Evolutionary conservation across 129 eudicot genomes (phyloP).

Genomic region (Glebionis coronaria): DNA sequence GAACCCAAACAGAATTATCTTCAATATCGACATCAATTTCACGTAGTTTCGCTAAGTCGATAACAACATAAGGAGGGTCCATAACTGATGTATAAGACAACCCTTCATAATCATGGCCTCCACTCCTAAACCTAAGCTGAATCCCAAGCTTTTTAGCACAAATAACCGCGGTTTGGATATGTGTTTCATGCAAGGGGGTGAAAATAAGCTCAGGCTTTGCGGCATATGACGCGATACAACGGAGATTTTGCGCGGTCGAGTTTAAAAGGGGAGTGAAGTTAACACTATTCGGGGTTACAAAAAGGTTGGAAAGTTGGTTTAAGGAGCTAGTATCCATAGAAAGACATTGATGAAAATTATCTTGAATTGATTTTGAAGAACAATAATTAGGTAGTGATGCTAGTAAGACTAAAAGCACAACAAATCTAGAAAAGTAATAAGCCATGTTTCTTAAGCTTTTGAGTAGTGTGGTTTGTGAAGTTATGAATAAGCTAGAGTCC

Average conservation of each 20-base stretch:
- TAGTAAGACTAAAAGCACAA: slow-evolving; percentile 13
- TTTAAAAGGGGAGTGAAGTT: slow-evolving; percentile 47
- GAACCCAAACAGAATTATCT: slow-evolving; percentile 58
- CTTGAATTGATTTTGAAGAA: slow-evolving; percentile 36
- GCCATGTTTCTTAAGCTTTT: slow-evolving; percentile 17
- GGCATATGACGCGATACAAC: slow-evolving; percentile 45
- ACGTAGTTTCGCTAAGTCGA: slow-evolving; percentile 61
- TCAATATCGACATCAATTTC: slow-evolving; percentile 41
- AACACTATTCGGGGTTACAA: slow-evolving; percentile 43
- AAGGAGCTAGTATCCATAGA: slow-evolving; percentile 12
- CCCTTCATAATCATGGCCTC: slow-evolving; percentile 73
- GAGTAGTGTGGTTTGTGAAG: slow-evolving; percentile 19
- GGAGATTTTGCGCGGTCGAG: slow-evolving; percentile 60
- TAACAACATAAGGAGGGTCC: slow-evolving; percentile 43
- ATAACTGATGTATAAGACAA: slow-evolving; percentile 45
- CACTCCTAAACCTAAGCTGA: slow-evolving; percentile 52
- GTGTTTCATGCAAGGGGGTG: slow-evolving; percentile 50
- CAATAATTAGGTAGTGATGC: slow-evolving; percentile 18
- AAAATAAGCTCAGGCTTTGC: slow-evolving; percentile 52
- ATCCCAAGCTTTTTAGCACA: slow-evolving; percentile 48
- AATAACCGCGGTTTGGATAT: slow-evolving; percentile 53
- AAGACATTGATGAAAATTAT: slow-evolving; percentile 33
- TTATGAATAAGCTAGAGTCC: slow-evolving; percentile 18
- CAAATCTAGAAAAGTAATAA: slow-evolving; percentile 22
- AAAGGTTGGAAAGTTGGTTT: slow-evolving; percentile 34